These are phyloP conservation scores for Dendrobium catenatum DNA, from an alignment of 106 monocot species.

Conservation along the genomic window DNA sequence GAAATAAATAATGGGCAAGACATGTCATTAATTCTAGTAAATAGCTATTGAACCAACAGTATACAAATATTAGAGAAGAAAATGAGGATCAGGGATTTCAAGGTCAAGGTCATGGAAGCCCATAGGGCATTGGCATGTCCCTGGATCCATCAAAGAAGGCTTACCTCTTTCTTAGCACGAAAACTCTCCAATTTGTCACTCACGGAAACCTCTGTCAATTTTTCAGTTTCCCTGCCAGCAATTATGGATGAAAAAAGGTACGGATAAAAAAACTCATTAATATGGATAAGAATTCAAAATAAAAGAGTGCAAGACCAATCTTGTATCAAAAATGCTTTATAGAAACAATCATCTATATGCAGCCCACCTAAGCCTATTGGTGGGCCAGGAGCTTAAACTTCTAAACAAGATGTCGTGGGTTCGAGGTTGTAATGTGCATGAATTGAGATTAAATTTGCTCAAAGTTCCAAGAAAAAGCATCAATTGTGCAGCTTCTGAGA, in stretches of 20 bases:
- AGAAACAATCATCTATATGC: not conserved
- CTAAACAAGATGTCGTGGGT: no score
- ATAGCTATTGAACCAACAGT: not conserved
- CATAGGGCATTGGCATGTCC: not conserved
- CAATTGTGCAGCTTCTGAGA: not conserved
- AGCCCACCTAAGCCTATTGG: no score
- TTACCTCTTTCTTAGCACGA: conserved; percentile 66
- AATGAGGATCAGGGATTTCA: not conserved
- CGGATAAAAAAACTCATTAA: not conserved
- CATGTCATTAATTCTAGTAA: not conserved
- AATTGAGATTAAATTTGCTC: no score
- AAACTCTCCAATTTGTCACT: conserved; percentile 90
- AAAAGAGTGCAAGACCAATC: not conserved
- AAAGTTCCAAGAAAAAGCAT: no score
- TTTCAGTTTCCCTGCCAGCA: conserved; percentile 22
- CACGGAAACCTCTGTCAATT: conserved; percentile 90
- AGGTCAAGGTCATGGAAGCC: not conserved
- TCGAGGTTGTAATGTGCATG: no score
- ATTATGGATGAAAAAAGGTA: not conserved
- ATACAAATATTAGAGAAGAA: not conserved
- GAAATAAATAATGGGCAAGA: not conserved
- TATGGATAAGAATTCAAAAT: not conserved
- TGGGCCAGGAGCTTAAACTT: no score
- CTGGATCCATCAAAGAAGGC: not conserved
- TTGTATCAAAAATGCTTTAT: not conserved